Evolutionary conservation across 805 yeast genomes (phyloP).

Genomic region (Barnettozyma siamensis): DNA sequence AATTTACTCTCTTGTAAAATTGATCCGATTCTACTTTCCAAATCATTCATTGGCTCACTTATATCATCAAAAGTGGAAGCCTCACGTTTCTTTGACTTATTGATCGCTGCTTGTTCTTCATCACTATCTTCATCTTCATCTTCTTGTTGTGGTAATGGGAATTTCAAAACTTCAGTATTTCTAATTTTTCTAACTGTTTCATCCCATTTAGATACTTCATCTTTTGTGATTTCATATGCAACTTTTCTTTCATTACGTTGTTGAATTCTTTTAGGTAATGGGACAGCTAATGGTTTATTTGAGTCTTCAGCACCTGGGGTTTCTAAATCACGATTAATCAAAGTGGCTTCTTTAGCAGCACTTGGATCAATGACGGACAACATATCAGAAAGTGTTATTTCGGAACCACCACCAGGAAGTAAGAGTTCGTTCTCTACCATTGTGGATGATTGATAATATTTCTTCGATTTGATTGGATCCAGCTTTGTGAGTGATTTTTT

Average conservation of each 20-base stretch:
- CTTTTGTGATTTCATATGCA: slow-evolving; percentile 84
- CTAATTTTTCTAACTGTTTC: slow-evolving; percentile 75
- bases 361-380: slow-evolving; percentile 55
- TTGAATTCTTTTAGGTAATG: slow-evolving; percentile 82
- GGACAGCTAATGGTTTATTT: slow-evolving; percentile 58
- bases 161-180: slow-evolving; percentile 76
- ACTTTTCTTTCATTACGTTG: slow-evolving; percentile 80
- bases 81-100: slow-evolving; percentile 25
- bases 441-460: slow-evolving; percentile 45
- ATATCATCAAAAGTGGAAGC: slow-evolving; percentile 52
- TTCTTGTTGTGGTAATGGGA: slow-evolving; percentile 55
- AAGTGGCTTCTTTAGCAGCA: slow-evolving; percentile 43
- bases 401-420: slow-evolving; percentile 55
- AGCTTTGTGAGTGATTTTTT: slow-evolving; percentile 28
- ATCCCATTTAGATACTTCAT: slow-evolving; percentile 84
- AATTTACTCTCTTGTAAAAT: slow-evolving; percentile 62
- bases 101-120: neutral
- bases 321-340: slow-evolving; percentile 32
- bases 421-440: slow-evolving; percentile 64
- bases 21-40: slow-evolving; percentile 60
- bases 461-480: slow-evolving; percentile 37
- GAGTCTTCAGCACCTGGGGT: slow-evolving; percentile 24
- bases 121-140: slow-evolving; percentile 21
- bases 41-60: slow-evolving; percentile 37
- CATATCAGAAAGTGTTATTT: slow-evolving; percentile 69